Base-by-base conservation (phyloP, 2,329 filamentous ascomycete genomes). In the Graphium sp. region DNA sequence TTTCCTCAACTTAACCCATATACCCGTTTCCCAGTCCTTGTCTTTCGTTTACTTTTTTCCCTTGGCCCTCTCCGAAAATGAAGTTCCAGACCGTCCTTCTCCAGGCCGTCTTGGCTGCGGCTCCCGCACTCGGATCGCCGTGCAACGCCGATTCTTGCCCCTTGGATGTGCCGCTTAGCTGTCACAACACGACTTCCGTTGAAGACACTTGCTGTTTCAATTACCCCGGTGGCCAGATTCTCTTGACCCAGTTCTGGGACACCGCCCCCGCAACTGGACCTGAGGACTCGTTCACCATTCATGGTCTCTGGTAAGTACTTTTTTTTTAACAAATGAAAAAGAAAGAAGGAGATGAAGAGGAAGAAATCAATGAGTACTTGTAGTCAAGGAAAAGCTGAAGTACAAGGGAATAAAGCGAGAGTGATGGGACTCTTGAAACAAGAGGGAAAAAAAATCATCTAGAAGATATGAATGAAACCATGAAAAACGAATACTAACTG, bases 231-330 rank as follows among this genome's bases (percentile, higher is more conserved):
- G 79, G 79, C 6, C 66, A 79, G 35, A 52, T 84, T 24, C 59
- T 83, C 5, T 67, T 71, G 47, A 83, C 79, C 3, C 78, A 84
- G 41, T 83, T 84, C 52, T 84, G 78, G 78, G 77, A 84, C 42
- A 65, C 69, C 1, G 45, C 63, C 33, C 75, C 75, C 2, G 53
- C 62, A 2, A 64, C 69, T 4, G 76, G 79, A 0, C 76, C 78
- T 3, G 50, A 49, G 28, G 65, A 81, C 43, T 73, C 68, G 5
- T 85, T 77, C 77, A 82, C 75, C 2, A 63, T 82, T 22, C 78
- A 83, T 43, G 76, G 76, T 2, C 57, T 83, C 7, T 78, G 53
- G 33, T 40, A 25, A 13, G 16, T 11, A 20, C 1, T 7, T n/a
- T 28, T 21, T 21, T 28, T 12, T 11, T n/a, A n/a, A n/a, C n/a